Percentiles rank a stretch among this genome's conserved stretches.
phyloP scores from a whole-genome alignment of 306 rosid genomes.

The Castanospermum australe region DNA sequence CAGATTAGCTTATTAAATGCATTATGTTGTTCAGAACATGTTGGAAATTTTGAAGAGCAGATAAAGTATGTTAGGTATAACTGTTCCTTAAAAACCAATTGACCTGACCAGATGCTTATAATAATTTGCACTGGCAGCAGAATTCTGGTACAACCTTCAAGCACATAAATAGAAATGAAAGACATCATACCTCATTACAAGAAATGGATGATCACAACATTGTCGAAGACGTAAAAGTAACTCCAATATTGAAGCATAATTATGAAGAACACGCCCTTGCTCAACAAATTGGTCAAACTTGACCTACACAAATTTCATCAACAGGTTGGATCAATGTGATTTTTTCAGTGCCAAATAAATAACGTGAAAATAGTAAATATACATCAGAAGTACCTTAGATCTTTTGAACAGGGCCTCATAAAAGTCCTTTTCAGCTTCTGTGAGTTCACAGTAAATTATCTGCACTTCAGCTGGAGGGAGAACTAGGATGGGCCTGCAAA shows the following conservation, averaged over 20 bases:
- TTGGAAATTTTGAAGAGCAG: background rate
- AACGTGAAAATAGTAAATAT: background rate
- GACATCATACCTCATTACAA: slow-evolving; percentile 81
- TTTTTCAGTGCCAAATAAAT: slow-evolving; percentile 6
- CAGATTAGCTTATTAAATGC: background rate
- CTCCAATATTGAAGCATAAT: slow-evolving; percentile 95
- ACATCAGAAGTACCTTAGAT: slow-evolving; percentile 65
- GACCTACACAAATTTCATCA: slow-evolving; percentile 55
- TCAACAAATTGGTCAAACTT: slow-evolving; percentile 94
- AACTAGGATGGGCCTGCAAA: slow-evolving; percentile 85
- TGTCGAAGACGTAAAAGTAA: slow-evolving; percentile 96
- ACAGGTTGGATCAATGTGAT: slow-evolving; percentile 19
- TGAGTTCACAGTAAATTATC: slow-evolving; percentile 83
- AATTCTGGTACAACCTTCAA: slow-evolving; percentile 1
- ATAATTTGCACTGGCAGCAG: background rate
- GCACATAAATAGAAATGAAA: background rate
- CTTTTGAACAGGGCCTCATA: slow-evolving; percentile 85
- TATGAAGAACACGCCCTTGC: slow-evolving; percentile 99
- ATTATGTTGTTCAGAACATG: background rate
- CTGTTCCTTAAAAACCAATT: slow-evolving; percentile 7
- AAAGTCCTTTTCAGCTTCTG: slow-evolving; percentile 90
- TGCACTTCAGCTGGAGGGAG: slow-evolving; percentile 95
- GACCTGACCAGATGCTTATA: slow-evolving; percentile 8
- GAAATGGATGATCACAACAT: slow-evolving; percentile 97
- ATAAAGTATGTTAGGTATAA: background rate